Evolutionary conservation across 305 asterid species (phyloP).

Genomic region (Fraxinus sp.): DNA sequence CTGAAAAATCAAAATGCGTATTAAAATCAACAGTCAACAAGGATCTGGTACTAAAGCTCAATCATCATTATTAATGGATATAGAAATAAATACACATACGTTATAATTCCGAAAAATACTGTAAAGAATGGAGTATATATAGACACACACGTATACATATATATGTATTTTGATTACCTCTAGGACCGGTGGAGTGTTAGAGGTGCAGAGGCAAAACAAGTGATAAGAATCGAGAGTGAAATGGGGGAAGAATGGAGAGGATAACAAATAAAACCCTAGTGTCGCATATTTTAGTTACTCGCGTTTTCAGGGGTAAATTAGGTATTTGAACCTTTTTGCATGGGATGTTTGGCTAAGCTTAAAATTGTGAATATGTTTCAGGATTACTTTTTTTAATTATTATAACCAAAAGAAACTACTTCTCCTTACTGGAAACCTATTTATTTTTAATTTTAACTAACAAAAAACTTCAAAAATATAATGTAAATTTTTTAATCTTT

Average conservation of each 20-base stretch:
- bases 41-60: not conserved
- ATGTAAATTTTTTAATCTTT: too few species aligned
- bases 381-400: too few species aligned
- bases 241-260: not conserved
- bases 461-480: not conserved
- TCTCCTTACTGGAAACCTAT: not conserved
- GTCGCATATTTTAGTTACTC: not conserved
- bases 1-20: not conserved
- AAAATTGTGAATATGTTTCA: not conserved
- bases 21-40: not conserved
- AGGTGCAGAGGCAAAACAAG: not conserved
- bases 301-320: not conserved
- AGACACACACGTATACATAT: not conserved
- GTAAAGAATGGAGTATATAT: not conserved
- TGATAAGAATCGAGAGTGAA: not conserved
- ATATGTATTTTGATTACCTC: constrained; percentile 27
- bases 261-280: constrained; percentile 28
- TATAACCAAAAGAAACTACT: too few species aligned
- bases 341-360: not conserved
- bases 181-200: constrained; percentile 20
- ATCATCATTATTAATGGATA: not conserved
- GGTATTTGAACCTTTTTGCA: not conserved
- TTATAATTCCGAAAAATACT: not conserved
- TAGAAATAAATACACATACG: not conserved
- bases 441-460: not conserved